phyloP scores from a whole-genome alignment of 768 basidiomycete genomes.

The Agaricus subrufescens region DNA sequence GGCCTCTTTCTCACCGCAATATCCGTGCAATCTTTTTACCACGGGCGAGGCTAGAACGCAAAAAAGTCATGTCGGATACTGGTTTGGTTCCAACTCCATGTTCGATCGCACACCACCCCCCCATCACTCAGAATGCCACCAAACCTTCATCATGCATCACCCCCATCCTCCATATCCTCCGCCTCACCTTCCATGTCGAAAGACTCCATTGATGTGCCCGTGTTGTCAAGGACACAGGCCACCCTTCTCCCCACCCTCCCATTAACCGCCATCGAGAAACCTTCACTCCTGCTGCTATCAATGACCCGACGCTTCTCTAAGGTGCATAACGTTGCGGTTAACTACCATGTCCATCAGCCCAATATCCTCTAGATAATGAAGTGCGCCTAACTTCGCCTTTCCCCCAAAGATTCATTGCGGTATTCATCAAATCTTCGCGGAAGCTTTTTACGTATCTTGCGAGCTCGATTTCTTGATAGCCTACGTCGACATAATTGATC shows the following conservation, averaged over 20 bases:
- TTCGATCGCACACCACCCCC: conserved; percentile 21
- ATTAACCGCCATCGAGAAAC: conserved; percentile 64
- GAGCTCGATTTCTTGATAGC: conserved; percentile 48
- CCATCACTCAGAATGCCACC: conserved; percentile 17
- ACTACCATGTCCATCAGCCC: conserved; percentile 36
- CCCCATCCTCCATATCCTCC: conserved; percentile 42
- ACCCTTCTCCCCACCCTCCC: conserved; percentile 71
- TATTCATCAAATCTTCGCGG: conserved; percentile 64
- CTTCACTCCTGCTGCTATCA: conserved; percentile 45
- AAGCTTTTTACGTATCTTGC: conserved; percentile 47
- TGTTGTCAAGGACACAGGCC: conserved; percentile 65
- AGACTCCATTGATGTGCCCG: conserved; percentile 62
- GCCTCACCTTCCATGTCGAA: conserved; percentile 74
- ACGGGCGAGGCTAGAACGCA: conserved; percentile 34
- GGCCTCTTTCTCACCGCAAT: conserved; percentile 38
- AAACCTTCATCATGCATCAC: conserved; percentile 26
- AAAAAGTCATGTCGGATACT: conserved; percentile 29
- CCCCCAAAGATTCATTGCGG: conserved; percentile 51
- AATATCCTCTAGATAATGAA: conserved; percentile 16
- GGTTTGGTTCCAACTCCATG: conserved; percentile 19
- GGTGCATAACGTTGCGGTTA: conserved; percentile 41
- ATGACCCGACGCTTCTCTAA: conserved; percentile 57
- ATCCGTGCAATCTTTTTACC: conserved; percentile 32
- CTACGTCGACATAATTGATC: conserved; percentile 55
- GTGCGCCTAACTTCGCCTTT: conserved; percentile 55